Conservation (phyloP, 495 filamentous ascomycete species). For the Aspergillus leporis region DNA sequence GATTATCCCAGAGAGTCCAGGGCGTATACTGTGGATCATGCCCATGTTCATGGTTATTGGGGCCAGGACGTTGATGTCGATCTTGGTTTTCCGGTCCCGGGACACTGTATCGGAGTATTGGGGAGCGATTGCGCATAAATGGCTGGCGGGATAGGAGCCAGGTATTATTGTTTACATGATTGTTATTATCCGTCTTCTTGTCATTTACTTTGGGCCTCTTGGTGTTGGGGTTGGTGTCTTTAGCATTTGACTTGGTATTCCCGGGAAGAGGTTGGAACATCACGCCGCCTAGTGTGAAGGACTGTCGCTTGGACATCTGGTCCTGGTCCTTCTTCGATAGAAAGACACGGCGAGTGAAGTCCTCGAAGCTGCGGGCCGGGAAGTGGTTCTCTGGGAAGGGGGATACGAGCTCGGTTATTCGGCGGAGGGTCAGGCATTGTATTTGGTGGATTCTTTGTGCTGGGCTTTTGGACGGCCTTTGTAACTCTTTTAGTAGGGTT, state of each 20-base stretch:
- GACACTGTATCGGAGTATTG: conserved; percentile 16
- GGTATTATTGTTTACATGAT: conserved; percentile 20
- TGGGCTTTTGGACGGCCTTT: conserved; percentile 9
- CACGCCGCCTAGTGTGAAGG: conserved; percentile 56
- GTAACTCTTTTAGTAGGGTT: conserved; percentile 5
- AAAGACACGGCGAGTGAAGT: conserved; percentile 31
- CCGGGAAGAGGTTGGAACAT: conserved; percentile 50
- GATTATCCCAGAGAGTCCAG: conserved; percentile 69
- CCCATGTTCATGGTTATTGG: not conserved
- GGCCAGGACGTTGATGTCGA: no score
- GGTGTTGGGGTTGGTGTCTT: conserved; percentile 23
- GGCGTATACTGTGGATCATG: conserved; percentile 14
- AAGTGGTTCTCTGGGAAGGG: conserved; percentile 42
- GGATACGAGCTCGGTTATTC: conserved; percentile 46
- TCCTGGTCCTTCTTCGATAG: not conserved
- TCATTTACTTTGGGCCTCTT: conserved; percentile 9
- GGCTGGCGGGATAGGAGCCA: conserved; percentile 57
- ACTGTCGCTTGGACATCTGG: conserved; percentile 22
- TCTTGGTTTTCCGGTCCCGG: not conserved
- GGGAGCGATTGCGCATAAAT: conserved; percentile 33
- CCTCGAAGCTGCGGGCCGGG: conserved; percentile 33
- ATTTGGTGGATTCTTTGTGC: conserved; percentile 23
- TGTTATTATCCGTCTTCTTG: not conserved
- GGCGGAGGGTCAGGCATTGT: conserved; percentile 37
- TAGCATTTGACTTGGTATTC: not conserved